These are phyloP conservation scores for Gossypium mustelinum DNA, from an alignment of 345 rosid genomes.

Conservation along the genomic window DNA sequence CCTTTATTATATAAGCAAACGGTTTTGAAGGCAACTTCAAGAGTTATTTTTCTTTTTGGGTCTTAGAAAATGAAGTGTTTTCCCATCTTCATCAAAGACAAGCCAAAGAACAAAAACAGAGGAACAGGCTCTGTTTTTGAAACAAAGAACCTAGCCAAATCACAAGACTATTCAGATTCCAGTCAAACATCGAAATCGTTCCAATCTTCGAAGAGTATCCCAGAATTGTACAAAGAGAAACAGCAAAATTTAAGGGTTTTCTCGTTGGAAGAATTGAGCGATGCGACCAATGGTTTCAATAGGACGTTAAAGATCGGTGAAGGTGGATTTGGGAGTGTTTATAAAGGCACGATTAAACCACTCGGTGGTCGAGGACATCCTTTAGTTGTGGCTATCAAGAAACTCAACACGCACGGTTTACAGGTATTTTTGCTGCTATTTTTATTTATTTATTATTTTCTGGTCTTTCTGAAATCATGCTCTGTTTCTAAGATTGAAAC, in stretches of 20 bases:
- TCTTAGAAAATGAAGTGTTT: slow-evolving; percentile 38
- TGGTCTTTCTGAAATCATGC: too few relatives aligned
- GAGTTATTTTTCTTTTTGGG: background rate
- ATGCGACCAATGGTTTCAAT: slow-evolving; percentile 66
- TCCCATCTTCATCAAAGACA: slow-evolving; percentile 34
- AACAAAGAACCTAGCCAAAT: slow-evolving; percentile 18
- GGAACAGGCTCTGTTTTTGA: slow-evolving; percentile 51
- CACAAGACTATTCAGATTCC: slow-evolving; percentile 8
- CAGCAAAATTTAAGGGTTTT: slow-evolving; percentile 61
- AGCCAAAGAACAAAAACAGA: slow-evolving; percentile 41
- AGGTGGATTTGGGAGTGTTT: slow-evolving; percentile 97
- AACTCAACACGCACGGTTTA: slow-evolving; percentile 64
- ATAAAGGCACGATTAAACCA: slow-evolving; percentile 57
- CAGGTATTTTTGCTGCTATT: slow-evolving; percentile 47
- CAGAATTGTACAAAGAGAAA: slow-evolving; percentile 54
- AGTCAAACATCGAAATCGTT: slow-evolving; percentile 37
- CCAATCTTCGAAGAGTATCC: slow-evolving; percentile 54
- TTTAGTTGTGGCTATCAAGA: slow-evolving; percentile 72
- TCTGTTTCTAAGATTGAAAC: too few relatives aligned
- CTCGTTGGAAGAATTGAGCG: slow-evolving; percentile 55
- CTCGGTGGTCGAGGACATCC: slow-evolving; percentile 29
- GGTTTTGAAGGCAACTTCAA: slow-evolving; percentile 3
- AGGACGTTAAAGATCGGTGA: slow-evolving; percentile 73
- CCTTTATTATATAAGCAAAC: background rate
- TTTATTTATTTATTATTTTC: background rate